Evolutionary conservation across 257 asterid species (phyloP).

Genomic region (Solanum gracilifrons): DNA sequence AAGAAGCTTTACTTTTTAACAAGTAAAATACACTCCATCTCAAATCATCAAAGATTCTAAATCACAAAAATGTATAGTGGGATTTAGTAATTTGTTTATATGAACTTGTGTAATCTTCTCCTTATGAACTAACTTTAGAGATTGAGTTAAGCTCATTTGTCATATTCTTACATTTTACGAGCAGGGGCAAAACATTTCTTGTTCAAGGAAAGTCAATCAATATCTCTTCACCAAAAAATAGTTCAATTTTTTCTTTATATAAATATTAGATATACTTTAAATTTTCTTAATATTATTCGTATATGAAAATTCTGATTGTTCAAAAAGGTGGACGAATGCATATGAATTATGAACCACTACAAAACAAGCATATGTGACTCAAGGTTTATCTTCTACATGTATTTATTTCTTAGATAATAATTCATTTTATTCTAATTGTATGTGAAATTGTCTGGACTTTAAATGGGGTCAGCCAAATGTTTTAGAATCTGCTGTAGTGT

Average conservation of each 20-base stretch:
- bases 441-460: conserved; percentile 7
- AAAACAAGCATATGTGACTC: neutral
- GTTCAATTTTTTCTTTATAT: neutral
- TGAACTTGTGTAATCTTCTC: neutral
- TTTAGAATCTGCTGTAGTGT: conserved; percentile 23
- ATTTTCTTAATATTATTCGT: too few species aligned
- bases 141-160: neutral
- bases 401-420: neutral
- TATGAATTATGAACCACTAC: neutral
- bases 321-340: neutral
- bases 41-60: neutral
- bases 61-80: neutral
- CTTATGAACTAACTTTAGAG: neutral
- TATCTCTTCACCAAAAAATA: neutral
- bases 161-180: neutral
- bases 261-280: neutral
- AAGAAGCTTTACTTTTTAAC: neutral
- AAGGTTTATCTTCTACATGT: neutral
- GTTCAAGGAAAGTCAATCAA: neutral
- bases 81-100: neutral
- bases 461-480: conserved; percentile 14
- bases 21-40: neutral
- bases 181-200: neutral
- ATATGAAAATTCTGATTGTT: neutral
- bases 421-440: neutral